Base-by-base conservation (phyloP, 2,329 filamentous ascomycete genomes). In the Fusarium luffae region DNA sequence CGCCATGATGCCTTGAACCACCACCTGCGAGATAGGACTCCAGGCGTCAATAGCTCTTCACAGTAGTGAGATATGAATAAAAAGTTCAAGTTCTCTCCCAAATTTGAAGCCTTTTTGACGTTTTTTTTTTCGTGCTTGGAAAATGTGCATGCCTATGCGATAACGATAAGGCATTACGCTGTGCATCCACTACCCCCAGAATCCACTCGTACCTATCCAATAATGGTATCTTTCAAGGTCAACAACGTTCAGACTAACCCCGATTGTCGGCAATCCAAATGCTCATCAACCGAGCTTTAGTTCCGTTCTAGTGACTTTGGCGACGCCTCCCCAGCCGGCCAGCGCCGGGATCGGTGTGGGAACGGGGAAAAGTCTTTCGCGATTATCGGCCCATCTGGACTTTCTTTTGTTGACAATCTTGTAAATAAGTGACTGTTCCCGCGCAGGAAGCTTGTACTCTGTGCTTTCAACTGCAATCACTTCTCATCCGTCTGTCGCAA, bases 291-390 rank as follows among this genome's bases (percentile, higher is more conserved):
- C 69, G 66, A 57, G 40, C 52, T 58, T 47, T 59, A 63, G 54
- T 42, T 48, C 46, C 40, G 40, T 63, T 60, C 42, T 63, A 49
- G 48, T n/a, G 47, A 57, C 40, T 44, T 49, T 55, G 5, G 42
- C 46, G 43, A 63, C n/a, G 40, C 51, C 34, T 46, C 27, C 47
- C 47, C 27, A 42, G 37, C 62, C 65, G 67, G 71, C 59, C 65
- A 70, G 27, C 71, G 73, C 73, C 73, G 73, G 65, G 49, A 74
- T 75, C 73, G 73, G 73, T 59, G 66, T 68, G 63, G 64, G 52
- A 74, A 66, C 54, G 46, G 46, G 59, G 37, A 61, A 69, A 73
- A 71, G 69, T 66, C 67, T 51, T 69, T 63, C 48, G 69, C 65
- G 54, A 54, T 54, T 43, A 46, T 71, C 61, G 49, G 54, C 65